Evolutionary conservation across 2,329 filamentous ascomycete genomes (phyloP), one percentile per base, ranked within the genome.

Genomic region (Fusarium subtropicale): DNA sequence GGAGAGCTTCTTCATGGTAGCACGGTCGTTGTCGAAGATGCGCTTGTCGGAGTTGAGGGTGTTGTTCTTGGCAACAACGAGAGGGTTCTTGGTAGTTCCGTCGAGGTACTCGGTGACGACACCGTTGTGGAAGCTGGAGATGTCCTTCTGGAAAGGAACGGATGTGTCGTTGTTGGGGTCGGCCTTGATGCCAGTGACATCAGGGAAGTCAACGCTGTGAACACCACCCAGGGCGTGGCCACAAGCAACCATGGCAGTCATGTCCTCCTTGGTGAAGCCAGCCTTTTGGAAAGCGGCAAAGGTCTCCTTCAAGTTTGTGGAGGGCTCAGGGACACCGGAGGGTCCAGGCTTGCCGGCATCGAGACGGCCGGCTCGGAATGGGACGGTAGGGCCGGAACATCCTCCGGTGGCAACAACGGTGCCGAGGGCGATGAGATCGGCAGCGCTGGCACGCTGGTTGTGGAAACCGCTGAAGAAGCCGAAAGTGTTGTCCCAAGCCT

Each of bases 91-190:
- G 22, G 81, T 80, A 1, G 76, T 79, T 7, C 79, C 80, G 20
- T 76, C 75, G 11, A 85, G 51, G 48, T 82, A 85, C 57, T 84
- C 81, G 1, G 77, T 78, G 6, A 80, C 82, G 46, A 85, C 76
- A 1, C 72, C 77, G 38, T 81, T 82, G 55, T 86, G 83, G 47
- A 85, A 84, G 4, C 73, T 69, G 2, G 76, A 75, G 18, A 79
- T 79, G 39, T 81, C 76, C 50, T 74, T 72, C 18, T 78, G 80
- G 47, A 83, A 78, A 2, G 46, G 56, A 3, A 56, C 79, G 71
- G 74, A 75, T 7, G 78, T 79, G 16, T 78, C 71, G 31, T 72
- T 72, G 16, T 62, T 56, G 6, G 55, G 52, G 10, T 65, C 39
- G 0, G 47, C 28, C 16, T 60, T 36, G 9, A 60, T 53, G 0